phyloP scores from a whole-genome alignment of 2,329 filamentous ascomycete genomes.

The Pseudogymnoascus sp. region DNA sequence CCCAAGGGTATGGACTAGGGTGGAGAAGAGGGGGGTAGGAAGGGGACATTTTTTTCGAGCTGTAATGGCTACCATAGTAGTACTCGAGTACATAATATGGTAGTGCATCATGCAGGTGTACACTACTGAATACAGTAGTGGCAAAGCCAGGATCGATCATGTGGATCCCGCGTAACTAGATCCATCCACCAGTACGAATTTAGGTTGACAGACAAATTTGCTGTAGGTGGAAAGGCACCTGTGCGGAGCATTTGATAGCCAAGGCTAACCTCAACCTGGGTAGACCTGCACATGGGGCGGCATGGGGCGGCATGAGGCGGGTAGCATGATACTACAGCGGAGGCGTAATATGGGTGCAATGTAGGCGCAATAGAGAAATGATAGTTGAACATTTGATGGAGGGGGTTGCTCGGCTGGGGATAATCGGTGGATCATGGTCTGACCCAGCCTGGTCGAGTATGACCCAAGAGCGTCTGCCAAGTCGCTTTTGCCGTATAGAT shows the following conservation, averaged over 20 bases:
- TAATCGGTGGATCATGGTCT: neutral
- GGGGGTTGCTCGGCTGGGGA: neutral
- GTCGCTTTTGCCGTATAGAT: neutral
- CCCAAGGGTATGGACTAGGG: neutral
- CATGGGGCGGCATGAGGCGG: neutral
- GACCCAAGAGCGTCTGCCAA: neutral
- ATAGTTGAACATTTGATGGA: neutral
- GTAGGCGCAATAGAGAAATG: neutral
- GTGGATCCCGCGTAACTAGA: neutral
- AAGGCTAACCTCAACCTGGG: neutral
- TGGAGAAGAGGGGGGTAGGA: neutral
- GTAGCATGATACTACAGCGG: neutral
- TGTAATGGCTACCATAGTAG: neutral
- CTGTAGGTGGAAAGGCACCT: neutral
- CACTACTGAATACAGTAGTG: neutral
- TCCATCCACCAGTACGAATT: neutral
- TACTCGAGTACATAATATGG: neutral
- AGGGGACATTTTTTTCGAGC: neutral
- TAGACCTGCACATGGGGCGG: neutral
- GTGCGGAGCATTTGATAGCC: neutral
- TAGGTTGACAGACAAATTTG: neutral
- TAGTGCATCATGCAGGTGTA: neutral
- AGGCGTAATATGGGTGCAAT: neutral
- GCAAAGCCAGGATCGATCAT: neutral
- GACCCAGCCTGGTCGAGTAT: neutral